phyloP scores from a whole-genome alignment of 1,139 yeast species.

The Taphrina sp. region DNA sequence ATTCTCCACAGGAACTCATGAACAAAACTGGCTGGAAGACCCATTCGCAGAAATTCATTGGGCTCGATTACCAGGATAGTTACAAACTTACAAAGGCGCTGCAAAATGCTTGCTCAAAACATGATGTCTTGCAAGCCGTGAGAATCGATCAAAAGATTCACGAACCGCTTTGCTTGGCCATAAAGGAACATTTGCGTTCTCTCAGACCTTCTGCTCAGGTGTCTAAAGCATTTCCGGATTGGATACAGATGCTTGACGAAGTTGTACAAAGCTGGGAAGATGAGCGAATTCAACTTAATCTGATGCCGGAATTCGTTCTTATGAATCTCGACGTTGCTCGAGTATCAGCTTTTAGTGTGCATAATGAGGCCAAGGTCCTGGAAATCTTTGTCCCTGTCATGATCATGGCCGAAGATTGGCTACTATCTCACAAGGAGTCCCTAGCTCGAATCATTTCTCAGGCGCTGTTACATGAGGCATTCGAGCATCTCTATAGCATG shows the following conservation, averaged over 20 bases:
- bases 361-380: not conserved
- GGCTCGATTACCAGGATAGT: slow-evolving; percentile 7
- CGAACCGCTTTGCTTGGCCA: no score
- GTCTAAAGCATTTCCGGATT: not conserved
- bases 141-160: no score
- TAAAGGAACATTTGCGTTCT: no score
- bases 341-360: slow-evolving; percentile 1
- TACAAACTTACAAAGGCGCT: not conserved
- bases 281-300: not conserved
- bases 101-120: not conserved
- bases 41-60: slow-evolving; percentile 12
- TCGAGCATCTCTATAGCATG: slow-evolving; percentile 2
- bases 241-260: not conserved
- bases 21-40: slow-evolving; percentile 25
- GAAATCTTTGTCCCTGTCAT: slow-evolving; percentile 3
- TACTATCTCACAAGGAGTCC: not conserved
- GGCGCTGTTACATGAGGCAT: slow-evolving; percentile 11
- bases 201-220: not conserved
- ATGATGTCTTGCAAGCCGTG: not conserved
- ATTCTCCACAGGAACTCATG: slow-evolving; percentile 16
- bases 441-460: slow-evolving; percentile 1
- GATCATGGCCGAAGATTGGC: slow-evolving; percentile 4
- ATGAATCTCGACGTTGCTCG: not conserved
- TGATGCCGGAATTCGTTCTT: not conserved
- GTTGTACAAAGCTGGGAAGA: not conserved